Evolutionary conservation across 2,329 filamentous ascomycete genomes (phyloP), one percentile per base, ranked within the genome.

Genomic region (Thielaviopsis punctulata): DNA sequence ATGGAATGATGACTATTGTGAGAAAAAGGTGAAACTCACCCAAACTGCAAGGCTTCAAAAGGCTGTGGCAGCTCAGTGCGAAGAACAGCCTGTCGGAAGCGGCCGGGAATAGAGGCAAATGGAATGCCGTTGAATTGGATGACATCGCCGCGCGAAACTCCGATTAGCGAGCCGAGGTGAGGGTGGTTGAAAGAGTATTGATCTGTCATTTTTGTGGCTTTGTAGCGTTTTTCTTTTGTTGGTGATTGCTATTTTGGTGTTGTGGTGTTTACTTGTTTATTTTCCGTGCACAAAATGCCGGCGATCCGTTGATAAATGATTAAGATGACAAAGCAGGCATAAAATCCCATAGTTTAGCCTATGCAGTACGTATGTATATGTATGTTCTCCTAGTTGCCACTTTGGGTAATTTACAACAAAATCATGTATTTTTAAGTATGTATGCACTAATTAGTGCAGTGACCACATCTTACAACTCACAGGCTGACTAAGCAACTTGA

Each of bases 401-500:
- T n/a, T n/a, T n/a, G n/a, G n/a, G n/a, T n/a, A n/a, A n/a, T n/a
- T n/a, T n/a, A n/a, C n/a, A n/a, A n/a, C n/a, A n/a, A n/a, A n/a
- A n/a, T n/a, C n/a, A n/a, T n/a, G n/a, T n/a, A n/a, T n/a, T n/a
- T n/a, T n/a, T n/a, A n/a, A n/a, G n/a, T n/a, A n/a, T n/a, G n/a
- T n/a, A n/a, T n/a, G n/a, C n/a, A n/a, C n/a, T n/a, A 27, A 10
- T 27, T 27, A 27, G 5, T 27, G 4, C 30, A 36, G 30, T 15
- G 12, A 15, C 30, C 30, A 36, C 30, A 36, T 2, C 7, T n/a
- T 2, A 4, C 30, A 12, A 15, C 2, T 36, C 30, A 7, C 30
- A 4, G 30, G 7, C 30, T n/a, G 10, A 2, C 13, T n/a, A 15
- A 36, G 30, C 30, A 59, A 53, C 56, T 56, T 49, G 36, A 57